Base-by-base conservation (phyloP, 371 early-diverging fungal genomes). In the Zopfochytrium polystomum region DNA sequence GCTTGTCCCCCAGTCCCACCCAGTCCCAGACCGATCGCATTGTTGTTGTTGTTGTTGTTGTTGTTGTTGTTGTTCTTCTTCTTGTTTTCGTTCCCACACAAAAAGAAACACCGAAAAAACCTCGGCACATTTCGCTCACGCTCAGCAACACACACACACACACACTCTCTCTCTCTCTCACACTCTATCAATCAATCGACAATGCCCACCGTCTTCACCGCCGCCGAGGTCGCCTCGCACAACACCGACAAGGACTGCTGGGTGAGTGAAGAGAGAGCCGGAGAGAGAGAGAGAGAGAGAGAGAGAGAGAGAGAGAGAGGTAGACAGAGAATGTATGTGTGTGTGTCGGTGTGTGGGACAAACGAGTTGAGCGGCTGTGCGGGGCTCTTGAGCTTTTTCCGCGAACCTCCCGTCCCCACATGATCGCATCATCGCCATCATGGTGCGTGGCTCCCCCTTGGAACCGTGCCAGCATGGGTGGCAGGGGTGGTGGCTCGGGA, bases 221-320 rank as follows among this genome's bases (percentile, higher is more conserved):
- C 50, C 35, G 69, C 72, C 42, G 66, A 76, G 29, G 81, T 91
- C 54, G 74, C 86, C 38, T 56, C 76, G 38, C 88, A 91, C 75
- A 81, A 79, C 72, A 71, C 68, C 57, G 76, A 72, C 50, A 63
- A 68, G 15, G 85, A 87, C 71, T 77, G 85, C 50, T 89, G 84
- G 85, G 85, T 90, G 70, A 75, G 65, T 42, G 42, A 42, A 42
- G n/a, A 42, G 42, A 11, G n/a, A 13, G 11, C 42, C 42, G n/a
- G 42, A 42, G n/a, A 42, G n/a, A 42, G 13, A 42, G 42, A n/a
- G n/a, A 42, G n/a, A 13, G 11, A n/a, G n/a, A 13, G n/a, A 42
- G n/a, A 42, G 42, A n/a, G n/a, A 13, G 42, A 13, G 42, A 42
- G 11, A n/a, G 42, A 42, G n/a, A 13, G 42, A 13, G 42, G 42